Base-by-base conservation (phyloP, 2,329 filamentous ascomycete species). In the Colletotrichum ledebouriae region DNA sequence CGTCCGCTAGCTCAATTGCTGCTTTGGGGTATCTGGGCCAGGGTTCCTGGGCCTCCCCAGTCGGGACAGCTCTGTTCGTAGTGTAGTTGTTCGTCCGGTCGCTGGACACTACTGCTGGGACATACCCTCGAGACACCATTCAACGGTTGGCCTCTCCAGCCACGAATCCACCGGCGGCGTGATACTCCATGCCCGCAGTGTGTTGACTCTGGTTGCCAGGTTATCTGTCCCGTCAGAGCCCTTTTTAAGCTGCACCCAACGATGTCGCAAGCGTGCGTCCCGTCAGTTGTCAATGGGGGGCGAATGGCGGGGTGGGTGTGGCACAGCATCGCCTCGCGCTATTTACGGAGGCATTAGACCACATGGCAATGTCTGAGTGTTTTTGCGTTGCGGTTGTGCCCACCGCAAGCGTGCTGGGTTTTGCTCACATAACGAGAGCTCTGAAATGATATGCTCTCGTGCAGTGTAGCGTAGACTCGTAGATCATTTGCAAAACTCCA, bases 351-450 rank as follows among this genome's bases (percentile, higher is more conserved):
- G 47, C 52, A 15, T 47, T 17, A 52, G 20, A 69, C 49, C 66
- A 69, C 63, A 69, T 62, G 63, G 66, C 62, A 67, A 56, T 66
- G 65, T 69, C 65, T 66, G 55, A 60, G 46, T 47, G 15, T 50
- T n/a, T 56, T 57, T 46, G 47, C 33, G 33, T 33, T 41, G 58
- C 55, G 33, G 39, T 42, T 42, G 29, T 25, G 20, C 59, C 34
- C 25, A 56, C 39, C 20, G n/a, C 39, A 29, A 29, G 42, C 39
- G 22, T 57, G 52, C 4, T 53, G 17, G 34, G 5, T n/a, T 42
- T 42, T 42, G 61, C 47, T 55, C 61, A 55, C 39, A 49, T 12
- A 42, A 41, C n/a, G 47, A 42, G 20, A 37, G 39, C 46, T 44
- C 41, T 42, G 47, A 39, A 46, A 59, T 65, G 47, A 65, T 41